phyloP scores from a whole-genome alignment of 2,329 filamentous ascomycete genomes.

The Colletotrichum sp. region DNA sequence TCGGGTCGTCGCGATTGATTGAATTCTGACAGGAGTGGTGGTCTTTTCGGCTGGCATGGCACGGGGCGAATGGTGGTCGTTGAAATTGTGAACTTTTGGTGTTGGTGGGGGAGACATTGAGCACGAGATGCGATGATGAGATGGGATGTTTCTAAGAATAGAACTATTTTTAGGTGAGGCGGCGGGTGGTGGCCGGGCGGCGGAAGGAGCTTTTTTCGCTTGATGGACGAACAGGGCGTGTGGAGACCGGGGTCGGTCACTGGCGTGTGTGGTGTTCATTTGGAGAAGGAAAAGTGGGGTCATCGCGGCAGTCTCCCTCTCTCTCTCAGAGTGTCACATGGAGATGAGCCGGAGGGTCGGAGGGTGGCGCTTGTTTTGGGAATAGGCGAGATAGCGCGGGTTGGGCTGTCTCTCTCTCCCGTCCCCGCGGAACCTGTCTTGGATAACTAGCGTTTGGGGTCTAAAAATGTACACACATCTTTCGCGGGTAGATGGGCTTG shows the following conservation, averaged over 20 bases:
- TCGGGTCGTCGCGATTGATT: neutral
- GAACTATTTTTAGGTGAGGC: conserved; percentile 7
- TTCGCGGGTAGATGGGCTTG: neutral
- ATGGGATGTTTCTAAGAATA: conserved; percentile 6
- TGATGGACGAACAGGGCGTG: conserved; percentile 2
- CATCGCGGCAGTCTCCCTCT: neutral
- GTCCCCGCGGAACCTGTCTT: neutral
- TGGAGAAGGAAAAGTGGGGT: neutral
- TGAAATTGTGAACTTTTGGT: neutral
- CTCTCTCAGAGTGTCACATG: neutral
- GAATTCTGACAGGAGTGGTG: neutral
- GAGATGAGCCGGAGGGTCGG: neutral
- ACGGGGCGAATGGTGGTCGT: neutral
- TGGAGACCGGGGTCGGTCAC: neutral
- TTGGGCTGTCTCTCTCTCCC: neutral
- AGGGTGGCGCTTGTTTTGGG: neutral
- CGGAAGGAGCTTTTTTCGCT: neutral
- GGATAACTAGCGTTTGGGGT: neutral
- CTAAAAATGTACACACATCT: conserved; percentile 14
- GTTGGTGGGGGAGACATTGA: neutral
- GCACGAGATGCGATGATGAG: neutral
- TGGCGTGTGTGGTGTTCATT: neutral
- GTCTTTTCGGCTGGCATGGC: neutral
- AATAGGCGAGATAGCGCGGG: neutral
- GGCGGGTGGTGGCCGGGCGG: neutral